Evolutionary conservation across 2,329 filamentous ascomycete genomes (phyloP).

Genomic region (Cytospora piceae): DNA sequence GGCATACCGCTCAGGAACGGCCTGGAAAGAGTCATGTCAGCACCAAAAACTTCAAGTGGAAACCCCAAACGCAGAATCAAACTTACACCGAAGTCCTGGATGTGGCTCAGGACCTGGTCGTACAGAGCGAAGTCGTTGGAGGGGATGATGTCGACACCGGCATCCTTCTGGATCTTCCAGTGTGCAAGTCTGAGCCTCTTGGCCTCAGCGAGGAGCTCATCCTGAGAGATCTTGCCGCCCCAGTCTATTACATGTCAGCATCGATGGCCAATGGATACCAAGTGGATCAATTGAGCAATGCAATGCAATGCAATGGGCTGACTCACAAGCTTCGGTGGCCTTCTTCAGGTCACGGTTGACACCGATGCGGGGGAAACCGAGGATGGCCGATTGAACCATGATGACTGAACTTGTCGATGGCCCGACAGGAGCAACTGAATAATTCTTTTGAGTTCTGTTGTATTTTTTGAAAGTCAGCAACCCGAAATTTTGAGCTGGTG

Average conservation of each 20-base stretch:
- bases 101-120: conserved; percentile 96
- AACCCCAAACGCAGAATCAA: not conserved
- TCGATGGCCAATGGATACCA: conserved; percentile 26
- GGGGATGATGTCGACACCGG: conserved; percentile 95
- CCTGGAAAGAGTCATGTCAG: conserved; percentile 52
- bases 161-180: conserved; percentile 99
- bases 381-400: conserved; percentile 74
- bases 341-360: conserved; percentile 99
- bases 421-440: conserved; percentile 27
- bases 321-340: conserved; percentile 89
- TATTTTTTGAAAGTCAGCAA: conserved; percentile 13
- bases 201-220: conserved; percentile 89
- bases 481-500: not conserved
- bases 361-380: conserved; percentile 99
- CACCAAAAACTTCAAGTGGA: not conserved
- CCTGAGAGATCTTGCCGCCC: conserved; percentile 90
- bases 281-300: not conserved
- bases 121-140: conserved; percentile 99
- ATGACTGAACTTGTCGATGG: conserved; percentile 41
- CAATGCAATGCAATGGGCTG: not conserved
- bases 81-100: conserved; percentile 93
- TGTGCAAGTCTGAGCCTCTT: conserved; percentile 96
- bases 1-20: conserved; percentile 90
- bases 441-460: conserved; percentile 22
- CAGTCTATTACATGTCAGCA: conserved; percentile 57